A percentile compares a stretch with the other conserved stretches of the same genome.
Conservation (phyloP, 257 asterid genomes). For the Cynanchum wilfordii region DNA sequence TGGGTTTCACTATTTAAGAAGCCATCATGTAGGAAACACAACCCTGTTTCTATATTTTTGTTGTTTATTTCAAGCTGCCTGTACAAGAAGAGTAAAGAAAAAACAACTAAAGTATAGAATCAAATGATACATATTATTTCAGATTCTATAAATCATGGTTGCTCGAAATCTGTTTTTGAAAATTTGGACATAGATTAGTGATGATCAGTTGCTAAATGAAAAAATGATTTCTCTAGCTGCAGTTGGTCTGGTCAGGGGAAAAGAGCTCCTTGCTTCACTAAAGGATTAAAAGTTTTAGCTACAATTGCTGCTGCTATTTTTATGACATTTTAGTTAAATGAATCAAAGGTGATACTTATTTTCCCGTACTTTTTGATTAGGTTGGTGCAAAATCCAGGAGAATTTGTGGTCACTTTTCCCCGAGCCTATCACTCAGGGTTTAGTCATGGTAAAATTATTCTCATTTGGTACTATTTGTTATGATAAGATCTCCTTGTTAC, state of each 20-base stretch:
- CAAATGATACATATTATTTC: neutral
- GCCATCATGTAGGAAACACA: neutral
- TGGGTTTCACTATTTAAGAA: conserved; percentile 3
- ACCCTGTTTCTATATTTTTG: neutral
- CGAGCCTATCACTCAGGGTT: conserved; percentile 99
- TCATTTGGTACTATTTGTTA: conserved; percentile 9
- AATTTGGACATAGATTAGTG: neutral
- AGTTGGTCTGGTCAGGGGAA: neutral
- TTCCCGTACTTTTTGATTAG: conserved; percentile 34
- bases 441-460: conserved; percentile 77
- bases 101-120: neutral
- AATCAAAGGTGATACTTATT: conserved; percentile 6
- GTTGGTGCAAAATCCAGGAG: conserved; percentile 98
- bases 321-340: conserved; percentile 1
- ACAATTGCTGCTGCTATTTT: neutral
- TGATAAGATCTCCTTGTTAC: conserved; percentile 12
- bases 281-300: neutral
- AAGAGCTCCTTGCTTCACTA: neutral
- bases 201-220: conserved; percentile 1
- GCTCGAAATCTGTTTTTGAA: neutral
- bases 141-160: neutral
- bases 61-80: neutral
- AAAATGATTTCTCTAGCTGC: neutral
- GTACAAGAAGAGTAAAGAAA: neutral
- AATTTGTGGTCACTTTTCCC: conserved; percentile 97